phyloP scores from a whole-genome alignment of 305 asterid species.

The Rubia peregrina region DNA sequence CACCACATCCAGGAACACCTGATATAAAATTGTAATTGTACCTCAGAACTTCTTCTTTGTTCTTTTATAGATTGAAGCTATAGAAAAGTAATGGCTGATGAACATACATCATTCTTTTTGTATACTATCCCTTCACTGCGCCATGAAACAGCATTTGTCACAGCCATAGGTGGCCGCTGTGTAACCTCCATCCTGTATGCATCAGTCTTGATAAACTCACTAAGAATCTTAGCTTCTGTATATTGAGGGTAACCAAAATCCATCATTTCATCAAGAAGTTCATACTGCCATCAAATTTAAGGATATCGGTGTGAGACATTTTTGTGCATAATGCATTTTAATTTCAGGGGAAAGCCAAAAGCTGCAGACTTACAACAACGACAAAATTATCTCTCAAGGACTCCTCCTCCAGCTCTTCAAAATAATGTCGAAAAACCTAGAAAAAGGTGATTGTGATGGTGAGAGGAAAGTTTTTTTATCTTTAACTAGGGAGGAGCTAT shows the following conservation, averaged over 20 bases:
- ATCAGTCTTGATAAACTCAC: conserved; percentile 96
- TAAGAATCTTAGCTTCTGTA: conserved; percentile 94
- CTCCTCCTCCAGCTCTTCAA: conserved; percentile 92
- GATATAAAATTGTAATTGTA: conserved; percentile 7
- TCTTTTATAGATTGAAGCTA: conserved; percentile 3
- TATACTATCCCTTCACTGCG: conserved; percentile 94
- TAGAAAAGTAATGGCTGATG: conserved; percentile 52
- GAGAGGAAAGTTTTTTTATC: conserved; percentile 8
- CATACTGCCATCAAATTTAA: conserved; percentile 83
- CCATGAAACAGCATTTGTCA: conserved; percentile 98
- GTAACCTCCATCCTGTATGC: conserved; percentile 94
- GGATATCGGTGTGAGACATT: conserved; percentile 13
- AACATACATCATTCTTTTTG: conserved; percentile 77
- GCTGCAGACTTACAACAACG: conserved; percentile 56
- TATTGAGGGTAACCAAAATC: conserved; percentile 97
- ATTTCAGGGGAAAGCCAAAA: background rate
- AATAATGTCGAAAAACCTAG: conserved; percentile 92
- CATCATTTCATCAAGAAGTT: conserved; percentile 95
- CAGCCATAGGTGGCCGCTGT: conserved; percentile 99
- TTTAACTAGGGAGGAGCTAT: background rate
- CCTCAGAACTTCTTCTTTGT: background rate
- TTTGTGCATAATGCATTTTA: conserved; percentile 5
- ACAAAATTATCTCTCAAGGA: conserved; percentile 95
- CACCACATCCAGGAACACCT: conserved; percentile 42
- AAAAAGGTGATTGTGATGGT: conserved; percentile 7